Conservation (phyloP, 192 early-diverging fungal genomes). For the Physocladia obscura region DNA sequence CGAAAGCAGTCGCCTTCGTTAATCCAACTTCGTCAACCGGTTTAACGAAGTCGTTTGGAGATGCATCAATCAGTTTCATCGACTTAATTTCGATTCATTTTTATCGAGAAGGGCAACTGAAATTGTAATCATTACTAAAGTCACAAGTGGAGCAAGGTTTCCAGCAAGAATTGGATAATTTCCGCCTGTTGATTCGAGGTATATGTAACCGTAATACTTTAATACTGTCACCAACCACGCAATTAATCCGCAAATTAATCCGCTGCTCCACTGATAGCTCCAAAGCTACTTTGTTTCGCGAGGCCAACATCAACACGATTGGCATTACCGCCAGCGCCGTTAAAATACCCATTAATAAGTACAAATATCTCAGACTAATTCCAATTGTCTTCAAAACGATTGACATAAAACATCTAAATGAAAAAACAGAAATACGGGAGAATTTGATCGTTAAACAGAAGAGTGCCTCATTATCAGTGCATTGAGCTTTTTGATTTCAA, state of each 20-base stretch:
- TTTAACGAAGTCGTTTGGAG: slow-evolving; percentile 31
- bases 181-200: slow-evolving; percentile 53
- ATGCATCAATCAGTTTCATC: slow-evolving; percentile 45
- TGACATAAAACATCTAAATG: slow-evolving; percentile 72
- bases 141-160: slow-evolving; percentile 46
- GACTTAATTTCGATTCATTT: slow-evolving; percentile 55
- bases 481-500: too few relatives aligned
- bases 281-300: slow-evolving; percentile 63
- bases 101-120: slow-evolving; percentile 53
- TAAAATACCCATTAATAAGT: slow-evolving; percentile 62
- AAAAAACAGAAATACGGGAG: slow-evolving; percentile 48
- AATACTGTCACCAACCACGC: slow-evolving; percentile 63
- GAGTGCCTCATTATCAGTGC: too few relatives aligned
- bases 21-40: slow-evolving; percentile 43
- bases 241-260: slow-evolving; percentile 51
- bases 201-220: slow-evolving; percentile 55
- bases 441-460: too few relatives aligned
- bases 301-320: slow-evolving; percentile 63
- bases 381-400: slow-evolving; percentile 63
- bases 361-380: slow-evolving; percentile 65
- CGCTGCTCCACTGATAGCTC: slow-evolving; percentile 54
- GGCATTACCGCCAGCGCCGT: slow-evolving; percentile 65
- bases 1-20: slow-evolving; percentile 60
- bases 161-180: slow-evolving; percentile 79
- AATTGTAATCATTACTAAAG: slow-evolving; percentile 32